Evolutionary conservation across 495 filamentous ascomycete species (phyloP).

Genomic region (Neurospora sp.): DNA sequence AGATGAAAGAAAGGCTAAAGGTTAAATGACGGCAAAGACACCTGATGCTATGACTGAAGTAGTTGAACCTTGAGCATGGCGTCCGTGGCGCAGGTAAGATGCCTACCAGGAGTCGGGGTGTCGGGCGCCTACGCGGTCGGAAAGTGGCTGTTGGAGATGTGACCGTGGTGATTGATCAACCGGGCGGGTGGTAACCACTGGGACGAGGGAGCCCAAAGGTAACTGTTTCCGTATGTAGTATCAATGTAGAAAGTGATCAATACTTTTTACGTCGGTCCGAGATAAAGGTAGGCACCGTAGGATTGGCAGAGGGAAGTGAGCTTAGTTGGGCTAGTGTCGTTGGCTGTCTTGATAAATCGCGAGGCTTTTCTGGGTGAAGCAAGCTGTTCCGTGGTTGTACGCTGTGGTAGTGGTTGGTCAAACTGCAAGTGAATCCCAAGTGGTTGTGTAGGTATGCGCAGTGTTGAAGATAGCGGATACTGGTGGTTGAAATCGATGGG

Average conservation of each 20-base stretch:
- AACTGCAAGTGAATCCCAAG: not conserved
- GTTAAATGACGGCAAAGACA: not conserved
- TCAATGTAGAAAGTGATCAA: not conserved
- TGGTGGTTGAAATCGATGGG: not conserved
- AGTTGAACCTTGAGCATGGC: not conserved
- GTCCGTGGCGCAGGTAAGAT: not conserved
- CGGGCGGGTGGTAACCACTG: not conserved
- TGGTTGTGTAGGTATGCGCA: not conserved
- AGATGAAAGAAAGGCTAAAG: not conserved
- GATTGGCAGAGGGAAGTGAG: not conserved
- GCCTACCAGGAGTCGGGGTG: not conserved
- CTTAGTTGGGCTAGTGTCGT: not conserved
- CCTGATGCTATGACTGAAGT: not conserved
- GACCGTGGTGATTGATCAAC: not conserved
- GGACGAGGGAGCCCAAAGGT: not conserved
- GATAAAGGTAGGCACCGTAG: not conserved
- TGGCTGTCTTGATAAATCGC: not conserved
- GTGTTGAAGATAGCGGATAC: not conserved
- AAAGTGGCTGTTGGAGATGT: not conserved
- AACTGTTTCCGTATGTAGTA: not conserved
- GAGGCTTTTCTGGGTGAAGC: not conserved
- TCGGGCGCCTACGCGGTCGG: not conserved
- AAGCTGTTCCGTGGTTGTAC: not conserved
- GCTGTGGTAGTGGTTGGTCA: not conserved
- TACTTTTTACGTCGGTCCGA: not conserved